Base-by-base conservation (phyloP, 495 filamentous ascomycete species). In the Chlorociboria aeruginascens region DNA sequence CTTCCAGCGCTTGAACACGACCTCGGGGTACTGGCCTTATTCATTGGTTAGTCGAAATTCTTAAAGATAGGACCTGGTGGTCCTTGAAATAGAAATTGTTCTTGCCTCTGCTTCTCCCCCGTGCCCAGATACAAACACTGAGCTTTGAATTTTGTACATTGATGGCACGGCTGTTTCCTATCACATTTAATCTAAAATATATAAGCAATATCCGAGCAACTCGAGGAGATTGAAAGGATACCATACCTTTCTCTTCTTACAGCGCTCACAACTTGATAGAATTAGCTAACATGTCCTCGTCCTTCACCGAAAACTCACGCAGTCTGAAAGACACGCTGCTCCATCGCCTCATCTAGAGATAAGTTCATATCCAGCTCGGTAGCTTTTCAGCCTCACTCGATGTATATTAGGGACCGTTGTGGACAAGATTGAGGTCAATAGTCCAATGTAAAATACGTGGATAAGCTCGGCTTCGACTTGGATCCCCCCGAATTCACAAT, bases 1-100 rank as follows among this genome's bases (percentile, higher is more conserved):
- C 58, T 40, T 63, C 53, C 13, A 63, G 48, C 20, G 61, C 61
- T 44, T 59, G 51, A 25, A 61, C 59, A 49, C 59, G 57, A 31
- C 53, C 50, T 43, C 55, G 55, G 7, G 56, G 50, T 1, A 55
- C 48, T 8, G 61, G 61, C 40, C 61, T 63, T 39, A 10, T 33
- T 28, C 32, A 20, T 40, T 16, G 13, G 30, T 31, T 13, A 44
- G 38, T 34, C 8, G 25, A 30, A 25, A 10, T 8, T 17, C 16
- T 42, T 38, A 29, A 29, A 1, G 25, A 9, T 10, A 33, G 36
- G 32, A 9, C 3, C 13, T n/a, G n/a, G n/a, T n/a, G n/a, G n/a
- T n/a, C n/a, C n/a, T 20, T 37, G 11, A 13, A 45, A 52, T 33
- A 41, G 40, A 32, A 13, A 13, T 17, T 3, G 3, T 17, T 2